Evolutionary conservation across 2,329 filamentous ascomycete species (phyloP), one percentile per base, ranked within the genome.

Genomic region (Xylariales sp.): DNA sequence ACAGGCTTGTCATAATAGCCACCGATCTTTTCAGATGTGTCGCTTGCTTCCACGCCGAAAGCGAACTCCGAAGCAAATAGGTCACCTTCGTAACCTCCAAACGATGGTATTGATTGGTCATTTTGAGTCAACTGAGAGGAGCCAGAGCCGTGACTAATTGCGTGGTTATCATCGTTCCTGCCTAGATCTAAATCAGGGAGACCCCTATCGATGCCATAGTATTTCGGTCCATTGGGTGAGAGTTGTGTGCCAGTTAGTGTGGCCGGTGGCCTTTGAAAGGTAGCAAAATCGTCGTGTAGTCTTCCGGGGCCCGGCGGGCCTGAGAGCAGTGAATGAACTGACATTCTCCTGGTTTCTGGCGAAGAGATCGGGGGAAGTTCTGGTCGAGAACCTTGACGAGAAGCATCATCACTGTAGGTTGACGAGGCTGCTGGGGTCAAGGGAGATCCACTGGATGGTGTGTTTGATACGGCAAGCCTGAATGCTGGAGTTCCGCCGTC

Each of bases 1-100:
- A 89, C 81, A 0, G 83, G 81, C 24, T 76, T 75, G 11, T 73
- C 71, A 59, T 90, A 90, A 52, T 90, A 90, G 2, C 78, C 79
- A 11, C 74, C 74, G 23, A 69, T 70, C 28, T 74, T 73, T 44
- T 79, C 76, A 6, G 71, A 73, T 21, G 70, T 69, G 33, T 75
- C 66, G 31, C 65, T 67, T 12, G 60, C 63, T 23, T 67, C 65
- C 23, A 66, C 57, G 11, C 68, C 65, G 43, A 72, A 71, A 5
- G 67, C 69, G 44, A 72, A 72, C 37, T 72, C 67, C 5, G 62
- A 54, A 27, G 57, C 56, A 5, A 52, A 52, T 19, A 55, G 50
- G 11, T 61, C 56, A n/a, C 63, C 59, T 2, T 51, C 44, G 25
- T 51, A 51, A 17, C 63, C 59, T 10, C 57, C 56, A n/a, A 61